A percentile compares a stretch with the other conserved stretches of the same genome.
phyloP scores from a whole-genome alignment of 2,329 filamentous ascomycete genomes.

The Arthrobotrys entomopaga region DNA sequence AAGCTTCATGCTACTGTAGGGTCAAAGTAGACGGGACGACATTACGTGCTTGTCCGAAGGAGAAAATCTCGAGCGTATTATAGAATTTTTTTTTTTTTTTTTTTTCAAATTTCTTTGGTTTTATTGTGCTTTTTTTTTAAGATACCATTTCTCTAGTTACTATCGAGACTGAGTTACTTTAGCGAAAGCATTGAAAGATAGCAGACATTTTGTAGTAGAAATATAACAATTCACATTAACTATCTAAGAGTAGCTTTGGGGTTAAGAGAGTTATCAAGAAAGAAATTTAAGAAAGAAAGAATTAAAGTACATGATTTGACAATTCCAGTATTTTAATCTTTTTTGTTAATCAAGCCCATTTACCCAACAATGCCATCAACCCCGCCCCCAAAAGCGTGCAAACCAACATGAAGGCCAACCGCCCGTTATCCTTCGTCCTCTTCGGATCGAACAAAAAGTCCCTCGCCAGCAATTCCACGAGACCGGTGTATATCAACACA shows the following conservation, averaged over 20 bases:
- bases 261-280: background rate
- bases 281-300: no score
- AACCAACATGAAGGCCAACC: constrained; percentile 66
- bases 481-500: constrained; percentile 80
- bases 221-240: background rate
- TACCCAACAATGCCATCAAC: constrained; percentile 77
- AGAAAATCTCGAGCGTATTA: constrained; percentile 10
- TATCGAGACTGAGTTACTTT: background rate
- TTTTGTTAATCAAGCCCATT: constrained; percentile 79
- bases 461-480: constrained; percentile 81
- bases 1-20: constrained; percentile 70
- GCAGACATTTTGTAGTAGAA: background rate
- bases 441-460: constrained; percentile 74
- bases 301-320: constrained; percentile 2
- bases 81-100: constrained; percentile 1
- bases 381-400: constrained; percentile 70
- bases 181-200: background rate
- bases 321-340: background rate
- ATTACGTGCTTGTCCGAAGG: background rate
- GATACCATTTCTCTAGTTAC: constrained; percentile 4
- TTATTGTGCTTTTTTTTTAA: background rate
- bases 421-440: constrained; percentile 62
- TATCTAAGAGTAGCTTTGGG: no score
- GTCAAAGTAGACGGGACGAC: constrained; percentile 41
- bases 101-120: background rate